Percentiles rank a stretch among this genome's conserved stretches.
These are phyloP conservation scores for Filosporella fistucella DNA, from an alignment of 495 filamentous ascomycete genomes.

Conservation along the genomic window DNA sequence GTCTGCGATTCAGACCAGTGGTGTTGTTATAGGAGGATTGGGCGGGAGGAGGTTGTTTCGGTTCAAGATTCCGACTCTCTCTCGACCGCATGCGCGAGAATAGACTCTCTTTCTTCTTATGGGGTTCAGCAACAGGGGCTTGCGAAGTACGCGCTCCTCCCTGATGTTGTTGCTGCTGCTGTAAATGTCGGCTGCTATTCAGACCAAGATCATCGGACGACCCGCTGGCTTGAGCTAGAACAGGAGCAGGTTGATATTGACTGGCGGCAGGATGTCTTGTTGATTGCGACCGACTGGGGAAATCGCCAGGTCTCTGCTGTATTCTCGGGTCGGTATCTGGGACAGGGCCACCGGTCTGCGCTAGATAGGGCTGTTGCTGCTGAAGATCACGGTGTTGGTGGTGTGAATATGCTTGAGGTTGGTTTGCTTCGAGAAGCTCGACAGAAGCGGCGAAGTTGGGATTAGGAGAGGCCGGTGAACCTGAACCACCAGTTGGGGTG, in stretches of 20 bases:
- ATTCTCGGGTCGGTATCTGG: neutral
- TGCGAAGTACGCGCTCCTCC: neutral
- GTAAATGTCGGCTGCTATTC: slow-evolving; percentile 24
- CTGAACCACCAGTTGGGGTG: slow-evolving; percentile 4
- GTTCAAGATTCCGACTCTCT: slow-evolving; percentile 10
- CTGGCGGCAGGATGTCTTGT: slow-evolving; percentile 12
- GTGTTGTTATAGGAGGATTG: slow-evolving; percentile 33
- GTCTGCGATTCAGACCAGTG: slow-evolving; percentile 35
- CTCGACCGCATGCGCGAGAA: slow-evolving; percentile 22
- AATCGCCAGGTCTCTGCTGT: slow-evolving; percentile 6
- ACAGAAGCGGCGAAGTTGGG: neutral
- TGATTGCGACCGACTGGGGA: slow-evolving; percentile 18
- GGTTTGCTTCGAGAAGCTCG: neutral
- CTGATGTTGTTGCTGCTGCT: slow-evolving; percentile 24
- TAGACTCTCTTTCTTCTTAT: slow-evolving; percentile 20
- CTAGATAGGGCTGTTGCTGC: slow-evolving; percentile 7
- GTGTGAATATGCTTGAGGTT: slow-evolving; percentile 1
- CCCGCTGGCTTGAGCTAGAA: slow-evolving; percentile 13
- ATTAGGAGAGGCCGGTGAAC: neutral
- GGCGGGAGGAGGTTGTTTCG: slow-evolving; percentile 11
- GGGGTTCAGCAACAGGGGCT: slow-evolving; percentile 14
- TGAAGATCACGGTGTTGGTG: neutral
- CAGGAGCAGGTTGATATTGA: slow-evolving; percentile 16
- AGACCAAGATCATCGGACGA: slow-evolving; percentile 29
- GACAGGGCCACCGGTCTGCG: slow-evolving; percentile 4